Evolutionary conservation across 306 rosid genomes (phyloP).

Genomic region (Trifolium dubium): DNA sequence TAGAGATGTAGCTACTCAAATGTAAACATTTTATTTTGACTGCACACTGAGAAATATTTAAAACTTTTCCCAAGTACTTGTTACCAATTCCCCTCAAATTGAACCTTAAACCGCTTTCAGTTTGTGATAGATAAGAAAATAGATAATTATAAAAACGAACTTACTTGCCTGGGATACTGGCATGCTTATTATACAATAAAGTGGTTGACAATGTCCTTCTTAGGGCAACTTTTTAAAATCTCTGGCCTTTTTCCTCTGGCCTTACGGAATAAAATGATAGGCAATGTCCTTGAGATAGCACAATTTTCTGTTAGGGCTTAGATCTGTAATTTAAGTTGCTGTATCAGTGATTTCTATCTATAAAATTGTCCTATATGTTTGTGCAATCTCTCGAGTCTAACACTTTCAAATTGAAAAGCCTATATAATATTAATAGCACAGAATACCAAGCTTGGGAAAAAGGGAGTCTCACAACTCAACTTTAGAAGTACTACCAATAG

Average conservation of each 20-base stretch:
- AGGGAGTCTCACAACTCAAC: conserved; percentile 19
- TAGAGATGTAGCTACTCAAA: background rate
- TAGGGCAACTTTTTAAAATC: background rate
- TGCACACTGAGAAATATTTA: background rate
- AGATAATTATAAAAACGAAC: background rate
- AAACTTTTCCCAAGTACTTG: background rate
- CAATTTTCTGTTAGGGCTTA: background rate
- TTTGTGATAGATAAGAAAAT: background rate
- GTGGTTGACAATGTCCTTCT: background rate
- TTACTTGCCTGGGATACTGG: background rate
- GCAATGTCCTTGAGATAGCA: background rate
- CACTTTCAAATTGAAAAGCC: conserved; percentile 4
- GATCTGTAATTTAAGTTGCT: background rate
- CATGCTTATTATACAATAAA: background rate
- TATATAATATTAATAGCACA: conserved; percentile 3
- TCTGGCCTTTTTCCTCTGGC: background rate
- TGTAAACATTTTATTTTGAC: background rate
- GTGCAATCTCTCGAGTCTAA: background rate
- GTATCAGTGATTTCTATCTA: background rate
- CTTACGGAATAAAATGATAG: background rate
- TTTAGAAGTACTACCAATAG: conserved; percentile 10
- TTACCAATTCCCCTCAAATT: background rate
- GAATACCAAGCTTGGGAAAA: background rate
- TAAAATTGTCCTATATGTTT: conserved; percentile 10
- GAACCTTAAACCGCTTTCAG: background rate